Conservation (phyloP, 1,139 yeast genomes). For the Pichia sp. region DNA sequence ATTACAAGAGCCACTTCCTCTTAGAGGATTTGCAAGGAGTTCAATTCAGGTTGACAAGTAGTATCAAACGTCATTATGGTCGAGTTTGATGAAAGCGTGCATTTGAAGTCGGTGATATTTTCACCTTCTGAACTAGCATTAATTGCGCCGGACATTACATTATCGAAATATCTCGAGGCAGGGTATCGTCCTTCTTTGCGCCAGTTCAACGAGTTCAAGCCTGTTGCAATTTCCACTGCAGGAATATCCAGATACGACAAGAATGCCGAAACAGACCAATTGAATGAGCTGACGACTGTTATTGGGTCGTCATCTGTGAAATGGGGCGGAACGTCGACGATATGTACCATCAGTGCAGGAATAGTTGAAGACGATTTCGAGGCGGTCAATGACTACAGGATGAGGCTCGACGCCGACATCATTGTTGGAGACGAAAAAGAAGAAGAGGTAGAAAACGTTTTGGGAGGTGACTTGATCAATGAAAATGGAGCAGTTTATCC, state of each 20-base stretch:
- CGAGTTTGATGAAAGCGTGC: conserved; percentile 9
- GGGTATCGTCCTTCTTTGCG: conserved; percentile 75
- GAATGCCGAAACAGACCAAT: background rate
- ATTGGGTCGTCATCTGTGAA: conserved; percentile 72
- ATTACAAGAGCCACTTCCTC: background rate
- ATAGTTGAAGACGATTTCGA: conserved; percentile 50
- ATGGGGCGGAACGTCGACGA: conserved; percentile 70
- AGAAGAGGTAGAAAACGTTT: conserved; percentile 7
- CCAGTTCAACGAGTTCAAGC: conserved; percentile 66
- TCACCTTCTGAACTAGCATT: conserved; percentile 81
- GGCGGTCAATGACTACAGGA: conserved; percentile 34
- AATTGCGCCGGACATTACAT: conserved; percentile 78
- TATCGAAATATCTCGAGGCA: conserved; percentile 69
- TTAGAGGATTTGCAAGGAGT: background rate
- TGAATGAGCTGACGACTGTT: conserved; percentile 33
- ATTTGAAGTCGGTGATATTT: conserved; percentile 45
- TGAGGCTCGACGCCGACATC: conserved; percentile 32
- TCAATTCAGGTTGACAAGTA: background rate
- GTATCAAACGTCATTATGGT: background rate
- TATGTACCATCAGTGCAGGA: conserved; percentile 74
- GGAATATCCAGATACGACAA: conserved; percentile 39
- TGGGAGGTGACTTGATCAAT: conserved; percentile 11
- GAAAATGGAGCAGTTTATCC: conserved; percentile 53
- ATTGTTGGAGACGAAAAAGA: conserved; percentile 18
- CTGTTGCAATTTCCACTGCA: conserved; percentile 44